Evolutionary conservation across 2,329 filamentous ascomycete species (phyloP), one percentile per base, ranked within the genome.

Genomic region (Passalora sequoiae): DNA sequence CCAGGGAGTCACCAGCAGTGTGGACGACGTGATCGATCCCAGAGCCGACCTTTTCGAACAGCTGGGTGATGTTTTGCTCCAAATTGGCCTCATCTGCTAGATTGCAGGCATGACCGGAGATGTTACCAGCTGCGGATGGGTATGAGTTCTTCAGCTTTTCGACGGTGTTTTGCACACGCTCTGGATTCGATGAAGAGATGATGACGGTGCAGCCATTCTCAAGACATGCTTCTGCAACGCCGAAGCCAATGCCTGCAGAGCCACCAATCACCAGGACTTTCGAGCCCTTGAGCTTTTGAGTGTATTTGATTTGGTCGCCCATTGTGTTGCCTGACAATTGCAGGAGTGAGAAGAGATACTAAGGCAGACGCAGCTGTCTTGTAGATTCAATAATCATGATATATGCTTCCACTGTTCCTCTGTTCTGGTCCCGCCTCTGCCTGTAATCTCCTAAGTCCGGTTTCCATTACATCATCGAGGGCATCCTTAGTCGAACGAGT

Each of bases 181-280:
- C 40, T 7, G 68, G 60, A 41, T 71, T 76, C 2, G 79, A 83
- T 2, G 76, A 80, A n/a, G 76, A 74, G 56, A 85, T 73, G 33
- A 69, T 73, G 12, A 84, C 74, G n/a, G 59, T 60, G 28, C 74
- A 75, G 24, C 77, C 77, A 44, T 73, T 66, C 40, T 76, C 74
- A 30, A 83, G 59, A 10, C 69, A 66, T 2, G 72, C 75, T 66
- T 81, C 74, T 39, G 81, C 80, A 8, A 80, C 76, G 42, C 66
- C 71, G 50, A 72, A 78, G 22, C 81, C 81, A 29, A 85, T 80
- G 39, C 81, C 81, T 50, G 60, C 58, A 10, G 77, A 76, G 29
- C 79, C 82, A 32, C 81, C 81, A 35, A 84, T 70, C 56, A 85
- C 64, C 29, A 86, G 73, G 53, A 82, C 62, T 47, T 67, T 69